These are phyloP conservation scores for Nectriaceae sp. DNA, from an alignment of 2,329 filamentous ascomycete genomes.

Conservation along the genomic window DNA sequence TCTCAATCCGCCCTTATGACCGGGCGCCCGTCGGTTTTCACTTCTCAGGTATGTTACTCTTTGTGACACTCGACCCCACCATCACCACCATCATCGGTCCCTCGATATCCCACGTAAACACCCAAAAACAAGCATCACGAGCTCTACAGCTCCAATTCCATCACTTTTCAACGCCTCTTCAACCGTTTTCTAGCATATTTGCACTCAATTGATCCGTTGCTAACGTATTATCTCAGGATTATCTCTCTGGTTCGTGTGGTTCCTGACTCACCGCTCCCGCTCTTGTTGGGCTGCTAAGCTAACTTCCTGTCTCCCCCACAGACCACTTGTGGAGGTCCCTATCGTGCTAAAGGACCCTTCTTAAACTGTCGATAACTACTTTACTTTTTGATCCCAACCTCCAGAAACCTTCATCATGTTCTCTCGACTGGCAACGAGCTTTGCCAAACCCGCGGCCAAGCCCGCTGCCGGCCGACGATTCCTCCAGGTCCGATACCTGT, in stretches of 20 bases:
- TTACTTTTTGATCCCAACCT: constrained; percentile 7
- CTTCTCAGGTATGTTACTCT: constrained; percentile 69
- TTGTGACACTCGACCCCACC: constrained; percentile 17
- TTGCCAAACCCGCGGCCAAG: constrained; percentile 55
- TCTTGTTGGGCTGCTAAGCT: constrained; percentile 17
- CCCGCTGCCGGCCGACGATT: constrained; percentile 41
- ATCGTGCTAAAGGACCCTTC: constrained; percentile 29
- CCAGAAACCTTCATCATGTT: constrained; percentile 51
- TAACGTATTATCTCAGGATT: constrained; percentile 61
- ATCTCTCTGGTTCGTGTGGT: constrained; percentile 67
- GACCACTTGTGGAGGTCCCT: constrained; percentile 47
- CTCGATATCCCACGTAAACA: constrained; percentile 14
- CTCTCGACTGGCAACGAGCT: constrained; percentile 54
- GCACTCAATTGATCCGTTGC: constrained; percentile 32
- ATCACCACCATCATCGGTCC: constrained; percentile 9
- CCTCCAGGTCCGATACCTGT: constrained; percentile 40
- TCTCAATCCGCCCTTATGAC: constrained; percentile 74
- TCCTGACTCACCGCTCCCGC: constrained; percentile 45
- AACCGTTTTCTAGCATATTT: constrained; percentile 7
- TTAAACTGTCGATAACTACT: constrained; percentile 15
- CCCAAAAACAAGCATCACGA: constrained; percentile 10
- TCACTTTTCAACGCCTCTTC: constrained; percentile 7
- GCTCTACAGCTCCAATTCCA: not conserved
- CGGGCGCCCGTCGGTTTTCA: constrained; percentile 82
- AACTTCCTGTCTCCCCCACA: constrained; percentile 21